Base-by-base conservation (phyloP, 139 green algal species). In the Picochlorum sp. region DNA sequence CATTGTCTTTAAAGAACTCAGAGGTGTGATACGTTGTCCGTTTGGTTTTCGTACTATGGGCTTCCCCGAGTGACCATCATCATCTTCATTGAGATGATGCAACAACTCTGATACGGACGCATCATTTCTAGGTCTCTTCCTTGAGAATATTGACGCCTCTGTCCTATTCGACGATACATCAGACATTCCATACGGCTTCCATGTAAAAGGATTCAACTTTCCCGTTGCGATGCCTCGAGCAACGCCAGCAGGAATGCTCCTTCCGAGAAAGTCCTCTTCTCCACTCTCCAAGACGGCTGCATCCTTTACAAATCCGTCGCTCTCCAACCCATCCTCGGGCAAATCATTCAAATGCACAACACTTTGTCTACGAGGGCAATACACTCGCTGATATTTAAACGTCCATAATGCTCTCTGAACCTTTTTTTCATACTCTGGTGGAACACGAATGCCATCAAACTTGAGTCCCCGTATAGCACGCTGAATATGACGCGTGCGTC, bases 311-410 rank as follows among this genome's bases (percentile, higher is more conserved):
- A 77, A 68, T 45, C 85, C 80, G 7, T 81, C 64, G 10, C 72
- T 71, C 1, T 62, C 72, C 24, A 85, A 76, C 18, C 72, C 69
- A 6, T 69, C 78, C 3, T 67, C 44, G 0, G 80, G 80, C 50
- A 95, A 66, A 16, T 82, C 81, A 21, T 50, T 69, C 60, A 98
- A 69, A 74, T 90, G 83, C 38, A 88, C 75, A 34, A 90, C 18
- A 1, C n/a, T 32, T 4, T 59, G 56, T 0, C 18, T 23, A 0
- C 24, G 4, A 0, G 80, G 70, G 71, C 88, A 91, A 69, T 76
- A 97, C 49, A 97, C 87, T 7, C 84, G 67, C 76, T 94, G 84
- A 75, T 99, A 90, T 32, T 76, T 69, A 79, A 97, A 98, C 8
- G 87, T 89, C 84, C 89, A 95, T 6, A 97, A 44, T 4, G 90